Evolutionary conservation across 164 flowering plant genomes (phyloP), one percentile per base, ranked within the genome.

Genomic region (grape (Vitis vinifera)): DNA sequence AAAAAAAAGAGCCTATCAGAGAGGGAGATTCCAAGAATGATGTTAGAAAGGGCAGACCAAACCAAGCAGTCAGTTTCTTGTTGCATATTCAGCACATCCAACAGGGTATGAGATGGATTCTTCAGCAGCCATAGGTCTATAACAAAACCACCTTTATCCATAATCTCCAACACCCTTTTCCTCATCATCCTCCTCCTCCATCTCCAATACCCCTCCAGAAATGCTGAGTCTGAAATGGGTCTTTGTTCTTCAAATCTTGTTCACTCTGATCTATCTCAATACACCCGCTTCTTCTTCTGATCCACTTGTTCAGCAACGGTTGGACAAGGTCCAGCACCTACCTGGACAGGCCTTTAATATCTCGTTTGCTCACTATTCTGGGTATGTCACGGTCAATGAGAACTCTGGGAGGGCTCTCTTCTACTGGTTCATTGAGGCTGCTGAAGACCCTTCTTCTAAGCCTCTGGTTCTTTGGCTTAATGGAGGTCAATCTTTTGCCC

Each of bases 391-490:
- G 4, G 97, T 91, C 59, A 87, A 91, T 65, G 78, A 94, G 66
- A 74, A 72, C 9, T 73, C 85, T 50, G 97, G 91, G 65, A 89
- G 97, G 79, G 77, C 90, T 9, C 81, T 92, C 17, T 94, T 94
- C 74, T 94, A 94, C 65, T 94, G 97, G 98, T 84, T 92, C 71
- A 61, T 91, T 75, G 95, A 94, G 71, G 97, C 98, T 72, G 86
- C 49, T 49, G 88, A 92, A 10, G 90, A 87, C 57, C 88, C 98
- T 69, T 78, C 80, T 71, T 86, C 97, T 15, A 94, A 91, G 82
- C 98, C 98, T 63, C 80, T 94, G 56, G 71, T 92, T 73, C 89
- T 94, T 62, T 92, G 98, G 97, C 91, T 92, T 48, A 91, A 94
- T 78, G 98, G 98, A 85, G 98, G 97, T 90, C 37, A 56, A 37